Base-by-base conservation (phyloP, 768 basidiomycete species). In the Cystobasidium onofrii region DNA sequence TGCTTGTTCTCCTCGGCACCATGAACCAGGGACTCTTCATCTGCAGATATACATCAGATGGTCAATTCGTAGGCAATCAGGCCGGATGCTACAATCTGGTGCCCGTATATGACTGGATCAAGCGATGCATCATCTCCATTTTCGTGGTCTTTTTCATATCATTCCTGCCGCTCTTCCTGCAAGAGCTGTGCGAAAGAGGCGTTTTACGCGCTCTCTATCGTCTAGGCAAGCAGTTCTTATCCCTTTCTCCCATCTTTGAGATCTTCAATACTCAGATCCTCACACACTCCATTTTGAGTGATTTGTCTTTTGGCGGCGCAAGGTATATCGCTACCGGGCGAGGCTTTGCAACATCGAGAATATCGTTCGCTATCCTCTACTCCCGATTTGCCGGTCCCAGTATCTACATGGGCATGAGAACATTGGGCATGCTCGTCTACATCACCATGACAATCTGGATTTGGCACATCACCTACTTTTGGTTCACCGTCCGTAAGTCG, bases 201-300 rank as follows among this genome's bases (percentile, higher is more conserved):
- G 92, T 93, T 23, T 88, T 87, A 80, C 89, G 92, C 76, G 96
- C 96, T 1, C 85, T 98, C 65, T 85, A 91, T 75, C 94, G 96
- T 75, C 85, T 99, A 13, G 87, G 87, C 75, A 97, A 95, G 80
- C 96, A 99, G 81, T 97, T 99, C 82, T 80, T 88, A 76, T 99
- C 96, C 4, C 83, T 94, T 18, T 97, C 96, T 0, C 92, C 93
- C 1, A 86, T 94, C 60, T 99, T 99, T 81, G 96, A 99, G 81
- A 90, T 99, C 75, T 99, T 98, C 83, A 89, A 91, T 17, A 99
- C 96, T 0, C 95, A 98, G 81, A 97, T 99, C 79, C 94, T 92
- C 81, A 93, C 93, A 57, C 92, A 98, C 80, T 98, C 96, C 31
- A 97, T 99, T 81, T 84, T 96, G 76, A 95, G 88, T 82, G 95